Percentiles rank a stretch among this genome's conserved stretches.
These are phyloP conservation scores for Nemania abortiva DNA, from an alignment of 2,329 filamentous ascomycete genomes.

Conservation along the genomic window DNA sequence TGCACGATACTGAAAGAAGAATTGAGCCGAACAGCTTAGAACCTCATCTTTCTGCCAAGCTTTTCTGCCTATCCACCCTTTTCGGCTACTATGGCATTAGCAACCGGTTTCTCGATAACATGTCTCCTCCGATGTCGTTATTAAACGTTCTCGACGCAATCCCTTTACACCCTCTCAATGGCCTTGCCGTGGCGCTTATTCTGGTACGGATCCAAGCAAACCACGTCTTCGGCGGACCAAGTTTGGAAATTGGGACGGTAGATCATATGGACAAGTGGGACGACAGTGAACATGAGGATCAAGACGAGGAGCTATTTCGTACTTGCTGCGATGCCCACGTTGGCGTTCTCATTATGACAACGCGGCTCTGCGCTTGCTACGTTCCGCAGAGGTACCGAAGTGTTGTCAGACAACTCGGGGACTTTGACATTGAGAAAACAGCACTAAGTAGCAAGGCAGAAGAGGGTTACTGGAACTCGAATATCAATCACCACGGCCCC, in stretches of 20 bases:
- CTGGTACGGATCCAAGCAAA: neutral
- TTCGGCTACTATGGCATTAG: neutral
- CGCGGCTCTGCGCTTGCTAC: constrained; percentile 6
- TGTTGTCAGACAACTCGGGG: constrained; percentile 4
- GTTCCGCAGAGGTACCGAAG: neutral
- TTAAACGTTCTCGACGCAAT: neutral
- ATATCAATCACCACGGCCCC: neutral
- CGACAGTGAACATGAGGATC: neutral
- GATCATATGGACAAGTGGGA: neutral
- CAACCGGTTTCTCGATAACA: neutral
- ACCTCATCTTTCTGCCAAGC: neutral
- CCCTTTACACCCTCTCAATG: neutral
- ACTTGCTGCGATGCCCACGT: constrained; percentile 7
- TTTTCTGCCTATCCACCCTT: constrained; percentile 1
- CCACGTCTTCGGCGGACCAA: neutral
- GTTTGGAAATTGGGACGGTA: neutral
- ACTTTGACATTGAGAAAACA: neutral
- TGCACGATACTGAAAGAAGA: neutral
- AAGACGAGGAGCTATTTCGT: neutral
- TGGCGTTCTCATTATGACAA: neutral
- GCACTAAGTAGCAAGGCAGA: neutral
- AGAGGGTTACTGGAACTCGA: neutral
- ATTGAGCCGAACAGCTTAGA: neutral
- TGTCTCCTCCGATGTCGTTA: neutral
- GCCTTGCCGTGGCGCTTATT: neutral